Percentiles rank a stretch among this genome's conserved stretches.
Conservation (phyloP, 192 early-diverging fungal species). For the Podila clonocystis region DNA sequence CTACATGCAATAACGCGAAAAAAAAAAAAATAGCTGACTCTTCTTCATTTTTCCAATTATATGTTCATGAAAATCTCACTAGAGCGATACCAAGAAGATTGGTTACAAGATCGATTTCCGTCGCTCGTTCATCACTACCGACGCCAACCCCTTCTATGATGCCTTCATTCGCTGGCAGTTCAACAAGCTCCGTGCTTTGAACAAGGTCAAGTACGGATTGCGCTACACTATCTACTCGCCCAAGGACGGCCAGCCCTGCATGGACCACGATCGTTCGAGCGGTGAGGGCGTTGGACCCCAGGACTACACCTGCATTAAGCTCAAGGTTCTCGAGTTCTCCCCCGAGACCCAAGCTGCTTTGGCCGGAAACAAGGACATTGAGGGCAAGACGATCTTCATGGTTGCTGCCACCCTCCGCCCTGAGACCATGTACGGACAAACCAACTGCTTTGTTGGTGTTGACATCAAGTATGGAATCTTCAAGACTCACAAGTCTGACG, state of each 20-base stretch:
- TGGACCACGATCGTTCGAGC: constrained; percentile 97
- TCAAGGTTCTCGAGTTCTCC: constrained; percentile 81
- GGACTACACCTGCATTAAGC: constrained; percentile 97
- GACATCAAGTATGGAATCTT: constrained; percentile 93
- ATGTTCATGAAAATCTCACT: not conserved
- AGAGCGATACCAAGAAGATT: constrained; percentile 78
- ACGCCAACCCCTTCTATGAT: constrained; percentile 98
- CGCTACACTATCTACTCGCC: constrained; percentile 97
- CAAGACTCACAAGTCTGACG: constrained; percentile 77
- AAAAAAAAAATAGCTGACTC: constrained; percentile 7
- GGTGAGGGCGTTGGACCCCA: constrained; percentile 96
- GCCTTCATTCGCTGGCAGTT: constrained; percentile 99
- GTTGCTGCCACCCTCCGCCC: constrained; percentile 97
- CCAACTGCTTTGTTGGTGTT: constrained; percentile 97
- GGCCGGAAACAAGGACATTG: constrained; percentile 49
- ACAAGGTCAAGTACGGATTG: constrained; percentile 95
- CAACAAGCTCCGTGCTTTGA: constrained; percentile 79
- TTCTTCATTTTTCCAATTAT: not conserved
- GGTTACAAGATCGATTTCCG: constrained; percentile 94
- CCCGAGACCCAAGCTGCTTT: constrained; percentile 54
- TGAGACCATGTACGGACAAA: constrained; percentile 99
- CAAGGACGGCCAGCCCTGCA: constrained; percentile 95
- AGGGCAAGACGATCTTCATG: constrained; percentile 84
- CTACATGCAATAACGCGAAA: not conserved
- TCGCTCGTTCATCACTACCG: constrained; percentile 97